Percentiles rank a stretch among this genome's conserved stretches.
phyloP scores from a whole-genome alignment of 2,329 filamentous ascomycete genomes.

The Claviceps africana region DNA sequence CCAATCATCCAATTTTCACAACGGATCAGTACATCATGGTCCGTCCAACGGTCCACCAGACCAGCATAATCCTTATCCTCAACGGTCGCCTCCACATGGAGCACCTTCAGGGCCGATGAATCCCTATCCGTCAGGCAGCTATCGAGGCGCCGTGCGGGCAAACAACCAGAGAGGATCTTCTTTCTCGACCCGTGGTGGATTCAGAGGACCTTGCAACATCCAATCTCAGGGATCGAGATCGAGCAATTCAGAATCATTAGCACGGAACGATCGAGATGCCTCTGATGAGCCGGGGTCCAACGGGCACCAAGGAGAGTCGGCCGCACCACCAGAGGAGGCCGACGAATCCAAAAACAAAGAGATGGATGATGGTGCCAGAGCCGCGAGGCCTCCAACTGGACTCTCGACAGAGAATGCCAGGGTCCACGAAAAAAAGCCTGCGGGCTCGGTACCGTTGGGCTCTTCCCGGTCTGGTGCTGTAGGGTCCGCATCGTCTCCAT shows the following conservation, averaged over 20 bases:
- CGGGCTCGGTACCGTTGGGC: slow-evolving; percentile 1
- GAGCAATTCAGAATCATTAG: slow-evolving; percentile 10
- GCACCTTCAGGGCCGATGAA: slow-evolving; percentile 44
- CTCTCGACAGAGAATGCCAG: background rate
- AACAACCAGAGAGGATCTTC: slow-evolving; percentile 37
- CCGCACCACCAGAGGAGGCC: background rate
- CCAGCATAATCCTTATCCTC: slow-evolving; percentile 36
- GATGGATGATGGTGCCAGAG: background rate
- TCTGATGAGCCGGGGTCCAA: slow-evolving; percentile 8
- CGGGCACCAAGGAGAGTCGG: slow-evolving; percentile 9
- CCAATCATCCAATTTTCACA: slow-evolving; percentile 46
- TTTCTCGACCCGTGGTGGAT: slow-evolving; percentile 41
- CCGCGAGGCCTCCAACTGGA: background rate
- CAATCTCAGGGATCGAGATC: slow-evolving; percentile 67
- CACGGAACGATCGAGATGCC: slow-evolving; percentile 7
- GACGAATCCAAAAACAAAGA: background rate
- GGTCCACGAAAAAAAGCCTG: slow-evolving; percentile 3
- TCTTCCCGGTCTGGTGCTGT: slow-evolving; percentile 9
- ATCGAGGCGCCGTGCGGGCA: slow-evolving; percentile 15
- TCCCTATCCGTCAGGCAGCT: slow-evolving; percentile 32
- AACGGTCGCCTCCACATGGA: slow-evolving; percentile 38
- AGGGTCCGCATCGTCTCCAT: slow-evolving; percentile 35
- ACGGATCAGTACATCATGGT: slow-evolving; percentile 32
- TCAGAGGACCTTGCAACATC: slow-evolving; percentile 44
- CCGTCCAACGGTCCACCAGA: slow-evolving; percentile 38